phyloP scores from a whole-genome alignment of 2,329 filamentous ascomycete genomes.

The Penicillium sp. region DNA sequence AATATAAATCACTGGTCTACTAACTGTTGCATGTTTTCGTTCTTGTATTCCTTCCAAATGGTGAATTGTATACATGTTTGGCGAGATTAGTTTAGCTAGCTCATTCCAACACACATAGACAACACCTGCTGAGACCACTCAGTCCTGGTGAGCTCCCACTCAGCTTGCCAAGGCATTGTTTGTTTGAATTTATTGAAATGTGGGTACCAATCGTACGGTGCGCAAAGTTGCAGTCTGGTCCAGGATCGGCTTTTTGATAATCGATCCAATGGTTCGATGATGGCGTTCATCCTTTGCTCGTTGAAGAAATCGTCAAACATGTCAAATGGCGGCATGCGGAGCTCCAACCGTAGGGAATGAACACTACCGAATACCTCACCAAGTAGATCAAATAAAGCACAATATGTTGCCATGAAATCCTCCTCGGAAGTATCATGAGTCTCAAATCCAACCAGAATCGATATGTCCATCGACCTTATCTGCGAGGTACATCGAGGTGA shows the following conservation, averaged over 20 bases:
- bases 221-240: slow-evolving; percentile 6
- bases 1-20: no score
- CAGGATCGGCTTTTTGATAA: slow-evolving; percentile 2
- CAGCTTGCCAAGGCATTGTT: neutral
- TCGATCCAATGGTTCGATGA: slow-evolving; percentile 1
- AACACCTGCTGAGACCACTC: neutral
- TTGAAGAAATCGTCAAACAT: neutral
- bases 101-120: neutral
- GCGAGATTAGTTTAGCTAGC: neutral
- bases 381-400: slow-evolving; percentile 1
- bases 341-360: neutral
- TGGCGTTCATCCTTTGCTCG: neutral
- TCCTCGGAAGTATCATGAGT: neutral
- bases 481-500: neutral
- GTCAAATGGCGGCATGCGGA: slow-evolving; percentile 1
- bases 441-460: neutral
- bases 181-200: neutral
- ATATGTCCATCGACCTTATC: slow-evolving; percentile 4
- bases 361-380: neutral
- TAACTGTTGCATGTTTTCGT: no score
- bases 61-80: no score
- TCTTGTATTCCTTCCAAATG: no score
- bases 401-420: neutral
- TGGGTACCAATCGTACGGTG: slow-evolving; percentile 6
- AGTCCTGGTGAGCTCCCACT: slow-evolving; percentile 4